A percentile compares a stretch with the other conserved stretches of the same genome.
Conservation (phyloP, 345 rosid genomes). For the Citrus cavaleriei region DNA sequence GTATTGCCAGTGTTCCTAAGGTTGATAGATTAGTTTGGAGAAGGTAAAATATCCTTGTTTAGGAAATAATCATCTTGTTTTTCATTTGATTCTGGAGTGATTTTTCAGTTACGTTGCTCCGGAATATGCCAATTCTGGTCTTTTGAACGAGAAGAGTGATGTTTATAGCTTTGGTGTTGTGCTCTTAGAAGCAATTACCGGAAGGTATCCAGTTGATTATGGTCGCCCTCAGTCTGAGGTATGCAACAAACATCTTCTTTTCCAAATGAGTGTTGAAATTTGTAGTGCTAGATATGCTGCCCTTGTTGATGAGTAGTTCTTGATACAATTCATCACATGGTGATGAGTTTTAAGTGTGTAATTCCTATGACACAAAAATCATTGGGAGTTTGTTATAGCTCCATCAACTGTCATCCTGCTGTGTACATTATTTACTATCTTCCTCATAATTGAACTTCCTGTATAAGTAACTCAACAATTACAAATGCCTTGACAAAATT, state of each 20-base stretch:
- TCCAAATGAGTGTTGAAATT: constrained; percentile 5
- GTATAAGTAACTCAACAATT: background rate
- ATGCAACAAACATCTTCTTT: constrained; percentile 11
- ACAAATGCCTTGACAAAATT: constrained; percentile 6
- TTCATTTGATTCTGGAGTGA: constrained; percentile 5
- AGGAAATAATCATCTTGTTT: background rate
- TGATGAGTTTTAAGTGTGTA: background rate
- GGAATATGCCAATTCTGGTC: constrained; percentile 92
- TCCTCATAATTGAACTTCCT: background rate
- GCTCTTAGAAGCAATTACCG: constrained; percentile 94
- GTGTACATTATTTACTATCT: background rate
- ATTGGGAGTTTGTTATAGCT: background rate
- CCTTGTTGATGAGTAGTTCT: background rate
- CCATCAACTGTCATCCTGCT: background rate
- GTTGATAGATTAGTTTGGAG: constrained; percentile 3
- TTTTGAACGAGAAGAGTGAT: constrained; percentile 91
- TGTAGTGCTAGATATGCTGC: background rate
- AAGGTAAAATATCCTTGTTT: background rate
- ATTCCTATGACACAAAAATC: background rate
- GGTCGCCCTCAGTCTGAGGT: constrained; percentile 89
- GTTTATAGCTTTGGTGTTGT: constrained; percentile 95
- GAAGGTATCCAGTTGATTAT: constrained; percentile 95
- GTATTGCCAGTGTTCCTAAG: constrained; percentile 2
- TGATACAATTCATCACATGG: background rate
- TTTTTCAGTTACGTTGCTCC: constrained; percentile 85